Percentiles rank a stretch among this genome's conserved stretches.
Conservation (phyloP, 2,329 filamentous ascomycete genomes). For the Fusarium tjaetaba region DNA sequence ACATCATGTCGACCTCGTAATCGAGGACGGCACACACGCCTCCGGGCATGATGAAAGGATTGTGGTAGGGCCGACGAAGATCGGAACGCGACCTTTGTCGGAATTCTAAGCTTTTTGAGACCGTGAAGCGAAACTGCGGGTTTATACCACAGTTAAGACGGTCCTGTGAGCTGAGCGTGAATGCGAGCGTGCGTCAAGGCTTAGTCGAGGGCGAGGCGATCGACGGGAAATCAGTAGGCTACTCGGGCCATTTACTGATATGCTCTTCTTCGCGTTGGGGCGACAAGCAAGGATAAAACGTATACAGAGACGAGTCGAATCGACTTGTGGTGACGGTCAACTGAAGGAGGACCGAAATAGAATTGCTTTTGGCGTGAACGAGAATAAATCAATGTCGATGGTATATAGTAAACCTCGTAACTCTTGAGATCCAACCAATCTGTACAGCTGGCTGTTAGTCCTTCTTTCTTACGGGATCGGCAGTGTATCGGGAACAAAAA, state of each 20-base stretch:
- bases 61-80: conserved; percentile 52
- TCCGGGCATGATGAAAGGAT: conserved; percentile 69
- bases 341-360: conserved; percentile 1
- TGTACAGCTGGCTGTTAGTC: conserved; percentile 12
- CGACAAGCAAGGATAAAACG: conserved; percentile 30
- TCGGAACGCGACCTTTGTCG: conserved; percentile 52
- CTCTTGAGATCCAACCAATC: conserved; percentile 14
- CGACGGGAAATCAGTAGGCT: conserved; percentile 39
- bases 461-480: background rate
- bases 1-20: conserved; percentile 97
- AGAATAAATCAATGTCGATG: conserved; percentile 11
- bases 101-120: conserved; percentile 33
- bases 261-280: conserved; percentile 25
- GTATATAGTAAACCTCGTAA: conserved; percentile 22
- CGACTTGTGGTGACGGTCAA: conserved; percentile 6
- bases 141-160: conserved; percentile 30
- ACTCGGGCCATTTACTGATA: conserved; percentile 49
- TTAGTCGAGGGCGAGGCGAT: conserved; percentile 19
- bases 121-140: conserved; percentile 23
- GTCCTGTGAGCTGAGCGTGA: conserved; percentile 10
- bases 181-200: conserved; percentile 4
- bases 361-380: conserved; percentile 27
- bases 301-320: conserved; percentile 12
- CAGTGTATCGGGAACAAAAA: background rate
- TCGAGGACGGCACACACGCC: conserved; percentile 94